Conservation (phyloP, 352 stramenopile species). For the Paralagenidium karlingii region DNA sequence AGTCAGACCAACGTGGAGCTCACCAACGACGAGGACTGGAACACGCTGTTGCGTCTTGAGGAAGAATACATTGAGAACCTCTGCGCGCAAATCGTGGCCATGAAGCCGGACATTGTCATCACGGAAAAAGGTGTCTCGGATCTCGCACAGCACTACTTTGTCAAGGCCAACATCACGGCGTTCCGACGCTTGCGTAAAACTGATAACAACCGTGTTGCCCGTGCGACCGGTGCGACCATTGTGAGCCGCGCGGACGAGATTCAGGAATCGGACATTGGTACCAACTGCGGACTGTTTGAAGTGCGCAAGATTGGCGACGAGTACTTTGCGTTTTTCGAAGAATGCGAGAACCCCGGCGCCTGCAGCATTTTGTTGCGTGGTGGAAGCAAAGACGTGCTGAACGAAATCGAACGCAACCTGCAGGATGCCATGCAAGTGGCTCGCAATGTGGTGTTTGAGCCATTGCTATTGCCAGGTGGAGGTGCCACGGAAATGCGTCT, state of each 20-base stretch:
- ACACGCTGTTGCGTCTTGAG: conserved; percentile 96
- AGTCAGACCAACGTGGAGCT: conserved; percentile 97
- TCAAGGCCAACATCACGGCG: conserved; percentile 98
- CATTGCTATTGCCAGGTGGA: conserved; percentile 89
- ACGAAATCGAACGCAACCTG: conserved; percentile 99
- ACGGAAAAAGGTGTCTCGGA: conserved; percentile 99
- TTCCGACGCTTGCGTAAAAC: conserved; percentile 98
- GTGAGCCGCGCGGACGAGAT: conserved; percentile 97
- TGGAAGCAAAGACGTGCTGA: conserved; percentile 98
- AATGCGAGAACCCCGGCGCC: conserved; percentile 97
- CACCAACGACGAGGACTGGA: conserved; percentile 97
- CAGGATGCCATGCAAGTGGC: conserved; percentile 99
- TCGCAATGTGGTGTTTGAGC: conserved; percentile 98
- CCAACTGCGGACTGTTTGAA: conserved; percentile 97
- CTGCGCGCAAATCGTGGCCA: conserved; percentile 97
- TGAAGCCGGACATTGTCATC: conserved; percentile 99
- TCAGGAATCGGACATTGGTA: conserved; percentile 97
- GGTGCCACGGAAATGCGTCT: conserved; percentile 99
- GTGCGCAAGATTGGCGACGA: conserved; percentile 86
- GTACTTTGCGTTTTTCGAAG: conserved; percentile 99
- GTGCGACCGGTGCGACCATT: conserved; percentile 96
- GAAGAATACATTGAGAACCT: conserved; percentile 99
- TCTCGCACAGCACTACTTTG: conserved; percentile 98
- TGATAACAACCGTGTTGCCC: conserved; percentile 99
- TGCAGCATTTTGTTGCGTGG: conserved; percentile 98